phyloP scores from a whole-genome alignment of 2,329 filamentous ascomycete genomes.

The Xylariaceae sp. region DNA sequence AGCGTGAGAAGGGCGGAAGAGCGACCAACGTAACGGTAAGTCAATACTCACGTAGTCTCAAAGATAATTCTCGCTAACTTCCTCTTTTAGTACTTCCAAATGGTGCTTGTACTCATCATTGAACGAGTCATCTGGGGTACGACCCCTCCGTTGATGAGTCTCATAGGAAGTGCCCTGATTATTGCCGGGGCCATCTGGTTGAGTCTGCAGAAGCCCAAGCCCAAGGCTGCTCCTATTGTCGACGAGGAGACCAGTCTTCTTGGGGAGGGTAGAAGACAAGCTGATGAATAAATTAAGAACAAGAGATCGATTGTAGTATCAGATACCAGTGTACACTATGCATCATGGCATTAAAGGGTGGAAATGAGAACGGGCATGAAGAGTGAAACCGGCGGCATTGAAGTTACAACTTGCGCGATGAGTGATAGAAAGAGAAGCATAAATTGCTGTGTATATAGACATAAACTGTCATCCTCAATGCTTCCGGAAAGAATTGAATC shows the following conservation, averaged over 20 bases:
- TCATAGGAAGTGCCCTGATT: conserved; percentile 38
- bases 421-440: too few relatives aligned
- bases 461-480: too few relatives aligned
- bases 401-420: neutral
- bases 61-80: conserved; percentile 1
- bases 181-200: conserved; percentile 41
- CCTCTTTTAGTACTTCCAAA: conserved; percentile 29
- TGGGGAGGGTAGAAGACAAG: conserved; percentile 8
- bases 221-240: conserved; percentile 17
- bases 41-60: neutral
- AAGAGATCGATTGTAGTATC: neutral
- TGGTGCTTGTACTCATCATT: conserved; percentile 34
- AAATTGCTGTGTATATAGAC: too few relatives aligned
- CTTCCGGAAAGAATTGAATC: too few relatives aligned
- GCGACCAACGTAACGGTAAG: conserved; percentile 35
- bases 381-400: too few relatives aligned
- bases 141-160: conserved; percentile 35
- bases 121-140: conserved; percentile 42
- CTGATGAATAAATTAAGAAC: conserved; percentile 3
- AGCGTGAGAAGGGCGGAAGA: conserved; percentile 55
- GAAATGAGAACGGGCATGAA: neutral
- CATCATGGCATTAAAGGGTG: neutral
- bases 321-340: neutral
- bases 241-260: conserved; percentile 37
- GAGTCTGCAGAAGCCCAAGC: conserved; percentile 37